phyloP scores from a whole-genome alignment of 352 stramenopile species.

The Globisporangium mamillatum region DNA sequence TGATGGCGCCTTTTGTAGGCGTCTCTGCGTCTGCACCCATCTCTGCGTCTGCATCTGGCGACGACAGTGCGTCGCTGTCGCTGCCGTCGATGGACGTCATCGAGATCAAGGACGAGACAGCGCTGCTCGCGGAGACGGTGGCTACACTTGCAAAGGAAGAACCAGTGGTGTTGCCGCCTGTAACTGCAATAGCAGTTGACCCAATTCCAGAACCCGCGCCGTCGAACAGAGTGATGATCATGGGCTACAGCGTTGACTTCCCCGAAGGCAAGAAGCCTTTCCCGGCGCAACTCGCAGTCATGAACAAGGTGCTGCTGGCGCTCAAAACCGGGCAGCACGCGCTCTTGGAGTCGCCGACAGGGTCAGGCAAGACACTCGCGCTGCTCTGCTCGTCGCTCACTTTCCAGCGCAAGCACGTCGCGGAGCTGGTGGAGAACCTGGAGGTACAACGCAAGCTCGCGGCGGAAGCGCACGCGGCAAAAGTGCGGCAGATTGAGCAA shows the following conservation, averaged over 20 bases:
- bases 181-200: background rate
- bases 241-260: conserved; percentile 83
- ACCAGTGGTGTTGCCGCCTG: background rate
- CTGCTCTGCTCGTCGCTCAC: conserved; percentile 81
- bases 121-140: background rate
- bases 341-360: conserved; percentile 82
- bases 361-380: conserved; percentile 83
- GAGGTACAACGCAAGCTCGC: conserved; percentile 20
- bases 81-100: conserved; percentile 3
- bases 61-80: background rate
- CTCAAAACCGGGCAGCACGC: conserved; percentile 81
- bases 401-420: conserved; percentile 61
- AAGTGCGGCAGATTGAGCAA: conserved; percentile 13
- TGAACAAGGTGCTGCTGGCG: conserved; percentile 82
- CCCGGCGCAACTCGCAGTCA: conserved; percentile 80
- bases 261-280: conserved; percentile 79
- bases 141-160: background rate
- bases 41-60: background rate
- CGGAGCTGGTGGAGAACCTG: conserved; percentile 34
- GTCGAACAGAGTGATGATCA: conserved; percentile 59
- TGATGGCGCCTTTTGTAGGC: background rate
- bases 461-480: conserved; percentile 6
- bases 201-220: background rate
- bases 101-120: conserved; percentile 3
- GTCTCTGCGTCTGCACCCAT: background rate